These are phyloP conservation scores for Hypoxylon fragiforme DNA, from an alignment of 495 filamentous ascomycete species.

Conservation along the genomic window DNA sequence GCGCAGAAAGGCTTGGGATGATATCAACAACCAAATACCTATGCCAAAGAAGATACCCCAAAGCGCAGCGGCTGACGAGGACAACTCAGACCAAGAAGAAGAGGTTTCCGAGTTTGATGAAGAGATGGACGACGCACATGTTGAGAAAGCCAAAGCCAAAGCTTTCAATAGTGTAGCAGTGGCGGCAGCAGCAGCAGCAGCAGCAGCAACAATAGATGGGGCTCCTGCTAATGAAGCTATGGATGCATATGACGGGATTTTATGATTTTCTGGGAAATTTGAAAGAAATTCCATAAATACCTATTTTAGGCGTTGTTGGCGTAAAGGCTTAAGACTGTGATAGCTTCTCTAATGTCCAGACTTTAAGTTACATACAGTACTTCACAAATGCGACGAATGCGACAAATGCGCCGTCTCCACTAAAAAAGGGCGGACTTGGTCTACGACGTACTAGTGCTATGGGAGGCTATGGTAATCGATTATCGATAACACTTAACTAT, in stretches of 20 bases:
- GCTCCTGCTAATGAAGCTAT: slow-evolving; percentile 12
- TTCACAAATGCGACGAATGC: too few species aligned
- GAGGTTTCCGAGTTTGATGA: slow-evolving; percentile 43
- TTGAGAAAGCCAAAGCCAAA: slow-evolving; percentile 13
- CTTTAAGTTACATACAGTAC: background rate
- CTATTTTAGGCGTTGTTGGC: too few species aligned
- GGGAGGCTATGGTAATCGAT: too few species aligned
- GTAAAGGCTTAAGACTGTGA: too few species aligned
- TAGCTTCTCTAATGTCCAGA: background rate
- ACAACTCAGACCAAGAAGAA: slow-evolving; percentile 14
- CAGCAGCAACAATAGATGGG: background rate
- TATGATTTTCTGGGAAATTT: slow-evolving; percentile 11
- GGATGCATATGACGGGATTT: slow-evolving; percentile 33
- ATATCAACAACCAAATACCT: slow-evolving; percentile 55
- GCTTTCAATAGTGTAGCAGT: too few species aligned
- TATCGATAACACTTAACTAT: too few species aligned
- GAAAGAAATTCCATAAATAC: background rate
- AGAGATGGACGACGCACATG: slow-evolving; percentile 39
- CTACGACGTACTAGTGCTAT: too few species aligned
- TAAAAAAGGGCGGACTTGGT: too few species aligned
- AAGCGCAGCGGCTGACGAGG: too few species aligned
- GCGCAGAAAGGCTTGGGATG: slow-evolving; percentile 60
- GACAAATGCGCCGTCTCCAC: too few species aligned
- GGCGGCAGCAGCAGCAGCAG: too few species aligned
- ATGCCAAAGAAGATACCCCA: slow-evolving; percentile 1